These are phyloP conservation scores for Volutella citrinella DNA, from an alignment of 2,329 filamentous ascomycete genomes.

Conservation along the genomic window DNA sequence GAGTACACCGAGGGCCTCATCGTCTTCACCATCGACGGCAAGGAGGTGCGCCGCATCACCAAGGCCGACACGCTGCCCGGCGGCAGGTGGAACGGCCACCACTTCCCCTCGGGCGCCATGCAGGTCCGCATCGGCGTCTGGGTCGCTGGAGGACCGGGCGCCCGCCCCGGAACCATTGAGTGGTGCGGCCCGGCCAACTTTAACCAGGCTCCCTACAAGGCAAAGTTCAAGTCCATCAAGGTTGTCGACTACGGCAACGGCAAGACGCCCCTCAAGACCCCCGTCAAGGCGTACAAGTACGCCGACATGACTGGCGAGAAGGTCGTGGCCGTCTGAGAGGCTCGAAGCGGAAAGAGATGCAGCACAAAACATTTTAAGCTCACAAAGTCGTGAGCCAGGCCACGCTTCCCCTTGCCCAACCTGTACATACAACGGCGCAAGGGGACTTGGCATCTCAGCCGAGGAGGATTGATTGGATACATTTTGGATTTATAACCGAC, in stretches of 20 bases:
- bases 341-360: too few species aligned
- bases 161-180: slow-evolving; percentile 65
- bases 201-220: slow-evolving; percentile 46
- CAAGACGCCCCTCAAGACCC: slow-evolving; percentile 34
- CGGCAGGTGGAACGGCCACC: slow-evolving; percentile 50
- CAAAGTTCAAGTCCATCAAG: slow-evolving; percentile 52
- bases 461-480: too few species aligned
- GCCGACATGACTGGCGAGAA: too few species aligned
- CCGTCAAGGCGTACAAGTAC: slow-evolving; percentile 43
- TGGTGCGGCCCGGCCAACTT: slow-evolving; percentile 64
- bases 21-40: slow-evolving; percentile 62
- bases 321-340: too few species aligned
- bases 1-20: slow-evolving; percentile 64
- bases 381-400: too few species aligned
- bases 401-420: too few species aligned
- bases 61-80: too few species aligned
- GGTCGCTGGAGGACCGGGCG: slow-evolving; percentile 54
- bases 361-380: too few species aligned
- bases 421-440: too few species aligned
- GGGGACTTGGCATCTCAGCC: too few species aligned
- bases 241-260: slow-evolving; percentile 50
- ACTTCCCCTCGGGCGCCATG: slow-evolving; percentile 70
- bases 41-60: slow-evolving; percentile 55
- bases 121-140: slow-evolving; percentile 66
- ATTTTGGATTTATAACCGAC: too few species aligned